Conservation (phyloP, 2,329 filamentous ascomycete species). For the Neofusicoccum kwambonambiense region DNA sequence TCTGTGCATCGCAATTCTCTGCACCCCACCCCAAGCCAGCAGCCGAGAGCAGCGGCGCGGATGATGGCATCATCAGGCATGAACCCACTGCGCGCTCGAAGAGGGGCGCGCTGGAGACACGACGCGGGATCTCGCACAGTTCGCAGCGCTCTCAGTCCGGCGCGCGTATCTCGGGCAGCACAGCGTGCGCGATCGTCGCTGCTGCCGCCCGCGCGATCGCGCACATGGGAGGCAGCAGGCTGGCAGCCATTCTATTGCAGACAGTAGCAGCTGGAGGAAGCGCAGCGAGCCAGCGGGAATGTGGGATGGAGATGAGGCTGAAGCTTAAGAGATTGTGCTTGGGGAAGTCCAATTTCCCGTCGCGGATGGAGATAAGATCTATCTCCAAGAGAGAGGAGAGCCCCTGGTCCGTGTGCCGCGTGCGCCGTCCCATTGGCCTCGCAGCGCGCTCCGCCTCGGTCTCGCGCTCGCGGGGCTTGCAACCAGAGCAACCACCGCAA, state of each 20-base stretch:
- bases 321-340: conserved; percentile 10
- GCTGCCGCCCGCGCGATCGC: neutral
- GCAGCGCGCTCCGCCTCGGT: neutral
- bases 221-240: neutral
- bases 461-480: neutral
- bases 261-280: neutral
- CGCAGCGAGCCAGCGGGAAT: neutral
- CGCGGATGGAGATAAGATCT: neutral
- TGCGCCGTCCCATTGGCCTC: neutral
- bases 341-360: conserved; percentile 8
- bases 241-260: too few species aligned
- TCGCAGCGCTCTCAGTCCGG: conserved; percentile 3
- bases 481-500: neutral
- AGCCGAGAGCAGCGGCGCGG: conserved; percentile 1
- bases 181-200: neutral
- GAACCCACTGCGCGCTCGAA: neutral
- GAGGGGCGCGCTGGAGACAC: neutral
- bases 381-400: neutral
- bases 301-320: conserved; percentile 13
- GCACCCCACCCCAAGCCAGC: neutral
- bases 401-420: too few species aligned
- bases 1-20: conserved; percentile 10
- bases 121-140: conserved; percentile 5
- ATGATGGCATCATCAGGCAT: neutral
- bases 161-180: conserved; percentile 9